Base-by-base conservation (phyloP, 164 flowering plant genomes). In the Vitis riparia region DNA sequence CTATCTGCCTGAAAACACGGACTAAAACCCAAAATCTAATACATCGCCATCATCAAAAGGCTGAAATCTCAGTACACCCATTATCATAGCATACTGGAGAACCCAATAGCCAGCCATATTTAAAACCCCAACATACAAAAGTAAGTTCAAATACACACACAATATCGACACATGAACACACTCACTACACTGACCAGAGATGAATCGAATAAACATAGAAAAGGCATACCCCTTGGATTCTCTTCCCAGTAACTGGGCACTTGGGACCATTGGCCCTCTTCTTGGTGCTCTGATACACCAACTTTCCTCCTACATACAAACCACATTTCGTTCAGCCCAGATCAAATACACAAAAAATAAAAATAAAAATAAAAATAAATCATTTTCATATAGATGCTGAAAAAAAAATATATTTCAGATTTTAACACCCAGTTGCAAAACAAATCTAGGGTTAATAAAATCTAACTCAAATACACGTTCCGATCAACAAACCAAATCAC, bases 201-300 rank as follows among this genome's bases (percentile, higher is more conserved):
- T 23, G 13, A 52, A 23, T 12, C 47, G 15, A 56, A 11, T 15
- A 14, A 37, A 23, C 11, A 10, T 49, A 51, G 3, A 55, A 27
- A 27, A 68, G 8, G 58, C 77, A 61, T 75, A 84, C 84, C 76
- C 84, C 87, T 75, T 84, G 87, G 55, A 84, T 84, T 59, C 87
- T 77, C 79, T 84, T 84, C 13, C 87, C 87, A 53, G 85, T 84
- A 9, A 84, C 87, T 6, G 87, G 87, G 51, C 87, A 84, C 62
- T 84, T 82, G 27, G 87, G 87, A 1, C 85, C 85, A 30, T 82
- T 84, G 8, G 87, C 85, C 56, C 87, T 82, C 82, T 84, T 80
- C 78, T 84, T 84, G 15, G 83, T 79, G 70, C 64, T 84, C 81
- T 84, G 87, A 27, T 82, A 82, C 58, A 84, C 81, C 65, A 84